Conservation (phyloP, 805 yeast genomes). For the Komagataella pseudopastoris region DNA sequence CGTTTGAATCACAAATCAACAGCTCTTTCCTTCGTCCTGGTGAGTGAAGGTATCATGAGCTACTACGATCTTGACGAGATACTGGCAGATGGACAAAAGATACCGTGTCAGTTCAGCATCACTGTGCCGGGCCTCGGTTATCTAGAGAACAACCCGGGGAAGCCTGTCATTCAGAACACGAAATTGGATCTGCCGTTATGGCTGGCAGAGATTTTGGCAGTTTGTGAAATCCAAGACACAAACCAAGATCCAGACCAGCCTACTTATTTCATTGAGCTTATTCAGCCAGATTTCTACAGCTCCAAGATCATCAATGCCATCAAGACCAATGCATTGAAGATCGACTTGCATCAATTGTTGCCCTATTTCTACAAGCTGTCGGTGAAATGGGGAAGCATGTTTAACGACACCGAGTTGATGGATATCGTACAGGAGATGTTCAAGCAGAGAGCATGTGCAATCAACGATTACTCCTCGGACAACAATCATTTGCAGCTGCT, state of each 20-base stretch:
- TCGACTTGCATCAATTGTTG: constrained; percentile 55
- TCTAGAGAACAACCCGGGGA: constrained; percentile 65
- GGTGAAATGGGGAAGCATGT: constrained; percentile 66
- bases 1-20: not conserved
- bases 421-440: constrained; percentile 34
- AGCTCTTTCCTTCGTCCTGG: not conserved
- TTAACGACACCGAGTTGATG: constrained; percentile 50
- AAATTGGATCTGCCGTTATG: constrained; percentile 76
- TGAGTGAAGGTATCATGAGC: constrained; percentile 7
- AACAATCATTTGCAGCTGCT: constrained; percentile 22
- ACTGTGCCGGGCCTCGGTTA: constrained; percentile 83
- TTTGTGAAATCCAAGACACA: constrained; percentile 20
- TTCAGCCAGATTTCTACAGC: constrained; percentile 59
- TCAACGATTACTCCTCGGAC: constrained; percentile 42
- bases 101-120: constrained; percentile 70
- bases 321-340: constrained; percentile 49
- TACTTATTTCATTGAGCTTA: constrained; percentile 47
- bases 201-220: constrained; percentile 73
- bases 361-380: constrained; percentile 60
- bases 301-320: constrained; percentile 67
- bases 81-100: constrained; percentile 52
- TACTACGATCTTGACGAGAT: constrained; percentile 74
- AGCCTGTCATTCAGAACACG: constrained; percentile 41
- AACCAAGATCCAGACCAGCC: constrained; percentile 18
- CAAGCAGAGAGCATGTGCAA: constrained; percentile 51